Evolutionary conservation across 2,329 filamentous ascomycete species (phyloP), one percentile per base, ranked within the genome.

Genomic region (Teratosphaeria epicoccoides): DNA sequence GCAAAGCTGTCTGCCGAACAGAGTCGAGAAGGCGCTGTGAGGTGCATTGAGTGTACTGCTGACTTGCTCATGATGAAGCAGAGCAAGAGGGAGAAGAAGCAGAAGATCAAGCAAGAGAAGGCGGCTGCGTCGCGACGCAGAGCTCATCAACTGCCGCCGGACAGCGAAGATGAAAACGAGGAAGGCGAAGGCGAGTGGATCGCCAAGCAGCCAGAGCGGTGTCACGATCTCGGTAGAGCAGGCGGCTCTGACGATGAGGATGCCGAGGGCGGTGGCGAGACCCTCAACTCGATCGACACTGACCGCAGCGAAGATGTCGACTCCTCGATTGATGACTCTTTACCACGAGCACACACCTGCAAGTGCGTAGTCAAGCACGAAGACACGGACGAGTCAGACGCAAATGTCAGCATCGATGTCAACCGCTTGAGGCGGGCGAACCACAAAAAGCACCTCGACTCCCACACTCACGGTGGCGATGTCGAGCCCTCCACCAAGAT

Each of bases 171-270:
- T 52, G 65, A 68, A 40, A 82, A 85, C 55, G 80, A 85, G 52
- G 65, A 67, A 45, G 63, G 85, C 23, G 82, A 78, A 5, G 72
- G 70, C 10, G 82, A 87, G 52, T 95, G 89, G 89, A 74, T 95
- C 43, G 86, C 90, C 3, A 77, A 82, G 0, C 82, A 85, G 52
- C 75, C 79, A 9, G 75, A 93, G 62, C 82, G 78, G 44, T 75
- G 77, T 0, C 64, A 75, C 1, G 64, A 83, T 3, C 57, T 63
- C 7, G 63, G 63, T 33, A 85, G 83, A 64, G 85, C 87, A 44
- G 88, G 88, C n/a, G 88, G 87, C 3, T 80, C 81, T n/a, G 85
- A 88, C 49, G 88, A 95, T 56, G 88, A 95, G 67, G 81, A 95
- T 64, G 87, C 85, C 2, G 90, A 95, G 65, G 88, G 88, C 1